Base-by-base conservation (phyloP, 2,329 filamentous ascomycete species). In the Diaporthe ilicicola region DNA sequence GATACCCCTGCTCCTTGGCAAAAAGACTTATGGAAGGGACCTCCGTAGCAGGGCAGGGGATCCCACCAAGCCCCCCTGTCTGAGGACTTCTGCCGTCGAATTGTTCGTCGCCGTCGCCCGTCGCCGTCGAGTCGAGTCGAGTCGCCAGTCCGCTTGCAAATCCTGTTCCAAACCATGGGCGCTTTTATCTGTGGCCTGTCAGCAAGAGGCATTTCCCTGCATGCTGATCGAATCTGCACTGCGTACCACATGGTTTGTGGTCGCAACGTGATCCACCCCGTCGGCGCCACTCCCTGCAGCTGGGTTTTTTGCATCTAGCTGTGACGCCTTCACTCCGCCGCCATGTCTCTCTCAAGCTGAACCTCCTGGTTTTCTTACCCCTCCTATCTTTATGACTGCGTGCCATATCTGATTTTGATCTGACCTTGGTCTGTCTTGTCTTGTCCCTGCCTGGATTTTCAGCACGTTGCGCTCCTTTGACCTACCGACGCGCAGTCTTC, bases 211-310 rank as follows among this genome's bases (percentile, higher is more conserved):
- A 64, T 64, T 64, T 64, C 34, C 59, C 17, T 50, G 59, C 55
- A 59, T 44, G 55, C 59, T 50, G 29, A 50, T 64, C 59, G 44
- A 12, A 50, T 37, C n/a, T 29, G 22, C 27, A 48, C 34, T 29
- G 37, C 7, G 10, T 48, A 27, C 27, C 27, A 19, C 32, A 42
- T 5, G 42, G 55, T 12, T 54, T 15, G 17, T 27, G 15, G 48
- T 9, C 9, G 17, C 9, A 32, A 46, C 34, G 59, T n/a, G 59
- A 50, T 37, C 59, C 59, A 64, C 59, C 27, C 59, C n/a, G 59
- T 50, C 59, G 59, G 59, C 59, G 59, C 59, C 59, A 62, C 59
- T 62, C 59, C 56, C 56, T 62, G 56, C 42, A 46, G 56, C 39
- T 46, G 56, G 17, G 39, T 32, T 61, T 46, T 46, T 8, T 19